Base-by-base conservation (phyloP, 768 basidiomycete genomes). In the Serendipita sp. region DNA sequence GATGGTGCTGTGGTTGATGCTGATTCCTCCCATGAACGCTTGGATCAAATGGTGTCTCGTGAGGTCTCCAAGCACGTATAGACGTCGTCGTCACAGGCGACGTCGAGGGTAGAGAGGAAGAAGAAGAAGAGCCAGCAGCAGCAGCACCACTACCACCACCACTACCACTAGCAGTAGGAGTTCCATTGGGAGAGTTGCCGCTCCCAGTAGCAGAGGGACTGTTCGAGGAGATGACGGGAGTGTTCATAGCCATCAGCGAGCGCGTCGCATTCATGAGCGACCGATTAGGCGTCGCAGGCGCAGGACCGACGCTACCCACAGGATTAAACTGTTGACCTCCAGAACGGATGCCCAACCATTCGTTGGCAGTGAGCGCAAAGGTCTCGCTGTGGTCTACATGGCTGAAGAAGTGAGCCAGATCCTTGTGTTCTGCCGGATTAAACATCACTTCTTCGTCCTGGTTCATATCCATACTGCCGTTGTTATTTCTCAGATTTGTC, bases 321-420 rank as follows among this genome's bases (percentile, higher is more conserved):
- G 56, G 56, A 23, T 16, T 23, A 60, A 60, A 60, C 56, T 60
- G 56, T 28, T 28, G 28, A 60, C 56, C 56, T 28, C 28, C 16
- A 16, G 30, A 34, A n/a, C 34, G 18, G n/a, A 60, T 60, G 23
- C 56, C 56, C 23, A 60, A 35, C 56, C 56, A 60, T 34, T 60
- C 56, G 56, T 60, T 60, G 13, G 56, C 56, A 16, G 56, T 60
- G n/a, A 60, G 56, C 34, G 56, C 56, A 60, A 60, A 60, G 5
- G 56, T 60, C 34, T 60, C 56, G 16, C 16, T 36, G 16, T 60
- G 56, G 56, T 60, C 56, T 4, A 60, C 56, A 3, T 60, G 56
- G 8, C 28, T 28, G 36, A 60, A 60, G 56, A 60, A 60, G n/a
- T 60, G 56, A 8, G 56, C 56, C 8, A 60, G 36, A 36, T 60